phyloP scores from a whole-genome alignment of 768 basidiomycete species.

The Trametes cinnabarina region DNA sequence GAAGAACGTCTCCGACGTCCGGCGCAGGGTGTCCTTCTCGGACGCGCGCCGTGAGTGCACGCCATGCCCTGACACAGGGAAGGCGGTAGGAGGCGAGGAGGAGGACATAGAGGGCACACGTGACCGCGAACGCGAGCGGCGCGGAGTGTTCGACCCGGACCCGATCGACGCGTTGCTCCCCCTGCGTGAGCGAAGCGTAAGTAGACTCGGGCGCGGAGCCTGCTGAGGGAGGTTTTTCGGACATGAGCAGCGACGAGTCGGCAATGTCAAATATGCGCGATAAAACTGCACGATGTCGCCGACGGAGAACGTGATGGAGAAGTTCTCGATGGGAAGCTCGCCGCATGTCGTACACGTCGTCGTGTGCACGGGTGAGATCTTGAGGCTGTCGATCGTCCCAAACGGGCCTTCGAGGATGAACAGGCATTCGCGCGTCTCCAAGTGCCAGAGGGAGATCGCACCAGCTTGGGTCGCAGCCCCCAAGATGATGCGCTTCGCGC shows the following conservation, averaged over 20 bases:
- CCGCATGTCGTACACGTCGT: conserved; percentile 71
- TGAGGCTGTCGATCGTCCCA: conserved; percentile 58
- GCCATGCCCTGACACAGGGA: conserved; percentile 81
- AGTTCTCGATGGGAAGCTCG: conserved; percentile 61
- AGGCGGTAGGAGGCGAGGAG: conserved; percentile 41
- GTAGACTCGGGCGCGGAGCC: conserved; percentile 43
- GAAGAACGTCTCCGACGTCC: conserved; percentile 24
- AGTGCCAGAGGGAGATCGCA: conserved; percentile 75
- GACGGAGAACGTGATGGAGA: conserved; percentile 66
- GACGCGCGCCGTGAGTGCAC: conserved; percentile 70
- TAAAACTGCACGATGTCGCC: conserved; percentile 62
- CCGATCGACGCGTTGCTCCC: conserved; percentile 51
- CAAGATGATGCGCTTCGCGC: conserved; percentile 51
- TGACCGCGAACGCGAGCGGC: conserved; percentile 36
- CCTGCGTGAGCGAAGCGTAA: conserved; percentile 60
- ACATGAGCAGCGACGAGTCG: conserved; percentile 67
- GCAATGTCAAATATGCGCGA: conserved; percentile 54
- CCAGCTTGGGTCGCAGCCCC: conserved; percentile 65
- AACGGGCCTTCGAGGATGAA: conserved; percentile 57
- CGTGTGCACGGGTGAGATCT: conserved; percentile 51
- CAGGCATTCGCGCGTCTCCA: conserved; percentile 59
- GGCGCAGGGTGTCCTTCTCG: conserved; percentile 46
- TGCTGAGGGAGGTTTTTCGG: conserved; percentile 46
- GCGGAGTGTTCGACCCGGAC: conserved; percentile 46
- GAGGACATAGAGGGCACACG: conserved; percentile 47